Evolutionary conservation across 352 stramenopile species (phyloP).

Genomic region (Globisporangium alternatum): DNA sequence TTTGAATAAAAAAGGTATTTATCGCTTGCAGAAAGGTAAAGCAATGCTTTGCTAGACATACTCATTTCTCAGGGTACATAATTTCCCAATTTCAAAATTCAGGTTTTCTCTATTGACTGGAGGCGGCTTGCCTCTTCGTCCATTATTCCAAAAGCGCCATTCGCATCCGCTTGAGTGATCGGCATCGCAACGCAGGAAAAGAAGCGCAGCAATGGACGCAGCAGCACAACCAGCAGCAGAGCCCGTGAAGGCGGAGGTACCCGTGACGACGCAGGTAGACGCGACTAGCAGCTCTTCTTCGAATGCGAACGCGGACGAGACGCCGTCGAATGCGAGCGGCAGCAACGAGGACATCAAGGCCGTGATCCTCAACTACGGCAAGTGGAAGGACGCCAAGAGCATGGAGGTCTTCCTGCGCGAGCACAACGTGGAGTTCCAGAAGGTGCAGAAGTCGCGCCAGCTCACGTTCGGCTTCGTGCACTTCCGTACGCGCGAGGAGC

Average conservation of each 20-base stretch:
- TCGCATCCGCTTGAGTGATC: not conserved
- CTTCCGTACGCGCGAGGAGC: slow-evolving; percentile 56
- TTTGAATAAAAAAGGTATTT: too few relatives aligned
- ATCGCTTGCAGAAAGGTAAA: not conserved
- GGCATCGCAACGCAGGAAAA: not conserved
- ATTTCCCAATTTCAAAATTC: not conserved
- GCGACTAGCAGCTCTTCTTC: not conserved
- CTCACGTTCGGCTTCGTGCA: slow-evolving; percentile 81
- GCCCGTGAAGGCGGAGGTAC: not conserved
- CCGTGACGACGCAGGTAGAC: not conserved
- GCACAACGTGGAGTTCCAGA: slow-evolving; percentile 53
- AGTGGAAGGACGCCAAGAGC: slow-evolving; percentile 76
- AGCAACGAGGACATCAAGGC: slow-evolving; percentile 70
- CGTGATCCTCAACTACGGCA: slow-evolving; percentile 88
- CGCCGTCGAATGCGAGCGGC: slow-evolving; percentile 15
- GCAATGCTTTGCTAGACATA: not conserved
- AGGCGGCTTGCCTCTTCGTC: not conserved
- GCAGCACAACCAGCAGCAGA: not conserved
- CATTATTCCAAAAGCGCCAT: not conserved
- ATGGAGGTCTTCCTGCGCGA: slow-evolving; percentile 52
- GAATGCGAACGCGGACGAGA: not conserved
- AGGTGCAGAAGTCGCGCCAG: slow-evolving; percentile 77
- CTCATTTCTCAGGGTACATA: not conserved
- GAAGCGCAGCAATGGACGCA: slow-evolving; percentile 2
- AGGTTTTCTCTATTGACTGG: slow-evolving; percentile 4